Base-by-base conservation (phyloP, 1,139 yeast genomes). In the Sugiyamaella castrensis region DNA sequence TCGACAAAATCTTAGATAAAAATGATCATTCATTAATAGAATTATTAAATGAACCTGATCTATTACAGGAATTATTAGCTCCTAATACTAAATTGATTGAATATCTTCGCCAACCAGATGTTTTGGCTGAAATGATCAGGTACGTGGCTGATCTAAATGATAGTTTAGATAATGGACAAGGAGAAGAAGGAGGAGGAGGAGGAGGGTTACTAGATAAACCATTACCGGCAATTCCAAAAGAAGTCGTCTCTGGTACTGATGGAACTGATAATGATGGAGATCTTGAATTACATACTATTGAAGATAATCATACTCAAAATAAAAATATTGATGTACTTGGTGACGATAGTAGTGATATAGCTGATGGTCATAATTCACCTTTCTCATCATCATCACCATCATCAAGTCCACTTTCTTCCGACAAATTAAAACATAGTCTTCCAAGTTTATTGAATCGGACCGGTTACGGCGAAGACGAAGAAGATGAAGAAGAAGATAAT, bases 51-150 rank as follows among this genome's bases (percentile, higher is more conserved):
- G 96, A 91, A 63, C 87, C 81, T 55, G 97, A 89, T 58, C 72
- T 92, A 47, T 74, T 89, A 32, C 95, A 91, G 56, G 96, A 91
- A 64, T 74, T 91, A 42, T 72, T 86, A 58, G 81, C 89, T 32
- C 88, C 95, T 53, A 91, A 91, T 66, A 81, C 92, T 34, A 80
- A 83, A 68, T 76, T 91, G 51, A 76, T 89, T 53, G 94, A 88
- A 65, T 89, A 84, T 63, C 73, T 91, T 52, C 74, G 96, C 51
- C 86, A 86, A 56, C 88, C 87, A 29, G 79, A 77, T 35, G 81
- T 86, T 4, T 69, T 91, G 62, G 73, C 74, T 42, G 73, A 77
- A 61, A 75, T 91, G 57, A 86, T 88, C 32, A 80, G 81, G 41
- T 76, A 82, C 59, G 82, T 91, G 42, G 79, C 84, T 28, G 76